These are phyloP conservation scores for Zygotorulaspora danielsina DNA, from an alignment of 805 yeast species.

Conservation along the genomic window DNA sequence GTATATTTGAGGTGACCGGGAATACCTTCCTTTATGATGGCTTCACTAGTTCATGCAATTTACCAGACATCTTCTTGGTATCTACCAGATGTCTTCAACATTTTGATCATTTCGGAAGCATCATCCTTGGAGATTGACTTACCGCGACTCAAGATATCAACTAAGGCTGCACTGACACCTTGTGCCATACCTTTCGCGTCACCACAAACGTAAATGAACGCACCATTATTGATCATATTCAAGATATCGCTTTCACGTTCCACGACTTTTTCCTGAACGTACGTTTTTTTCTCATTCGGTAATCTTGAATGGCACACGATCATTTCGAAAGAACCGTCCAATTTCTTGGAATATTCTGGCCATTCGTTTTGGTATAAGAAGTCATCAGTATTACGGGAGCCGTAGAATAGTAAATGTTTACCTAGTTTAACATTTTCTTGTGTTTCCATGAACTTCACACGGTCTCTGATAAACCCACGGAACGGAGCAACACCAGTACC, in stretches of 20 bases:
- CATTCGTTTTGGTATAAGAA: slow-evolving; percentile 87
- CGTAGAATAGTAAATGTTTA: slow-evolving; percentile 72
- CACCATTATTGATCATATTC: slow-evolving; percentile 60
- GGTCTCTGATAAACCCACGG: slow-evolving; percentile 90
- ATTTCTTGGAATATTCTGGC: slow-evolving; percentile 60
- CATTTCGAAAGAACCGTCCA: slow-evolving; percentile 62
- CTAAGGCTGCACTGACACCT: slow-evolving; percentile 74
- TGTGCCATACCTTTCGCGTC: slow-evolving; percentile 96
- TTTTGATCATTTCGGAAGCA: slow-evolving; percentile 73
- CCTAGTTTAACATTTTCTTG: slow-evolving; percentile 52
- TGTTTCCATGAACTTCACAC: slow-evolving; percentile 50
- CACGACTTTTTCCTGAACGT: slow-evolving; percentile 76
- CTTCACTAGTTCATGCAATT: too few species aligned
- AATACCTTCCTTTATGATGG: too few species aligned
- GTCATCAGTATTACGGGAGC: slow-evolving; percentile 85
- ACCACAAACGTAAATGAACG: slow-evolving; percentile 92
- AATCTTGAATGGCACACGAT: slow-evolving; percentile 80
- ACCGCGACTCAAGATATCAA: slow-evolving; percentile 55
- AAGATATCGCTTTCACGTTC: slow-evolving; percentile 46
- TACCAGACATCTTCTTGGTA: slow-evolving; percentile 99
- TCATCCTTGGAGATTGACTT: slow-evolving; percentile 61
- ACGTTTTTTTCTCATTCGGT: slow-evolving; percentile 56
- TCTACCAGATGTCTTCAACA: slow-evolving; percentile 74
- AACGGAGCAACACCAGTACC: slow-evolving; percentile 99
- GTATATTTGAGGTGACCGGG: too few species aligned